Evolutionary conservation across 2,329 filamentous ascomycete genomes (phyloP), one percentile per base, ranked within the genome.

Genomic region (Huntiella abstrusa): DNA sequence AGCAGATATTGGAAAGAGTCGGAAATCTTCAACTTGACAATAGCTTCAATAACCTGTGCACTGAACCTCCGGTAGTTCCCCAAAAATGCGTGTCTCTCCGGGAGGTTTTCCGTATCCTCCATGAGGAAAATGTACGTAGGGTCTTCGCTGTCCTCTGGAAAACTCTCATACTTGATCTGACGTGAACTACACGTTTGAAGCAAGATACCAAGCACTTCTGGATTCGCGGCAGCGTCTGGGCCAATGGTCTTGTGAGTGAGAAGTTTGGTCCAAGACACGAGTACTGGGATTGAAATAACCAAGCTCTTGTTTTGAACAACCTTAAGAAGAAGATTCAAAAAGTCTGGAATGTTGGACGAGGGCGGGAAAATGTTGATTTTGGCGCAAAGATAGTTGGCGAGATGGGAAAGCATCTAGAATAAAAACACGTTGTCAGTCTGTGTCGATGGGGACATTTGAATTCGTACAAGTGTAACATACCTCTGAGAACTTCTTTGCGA

Each of bases 31-130:
- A 83, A 73, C 53, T 83, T 73, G 16, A 92, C 85, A 52, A 96
- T 84, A 12, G 73, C 73, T 61, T 96, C 88, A 47, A 98, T 85
- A 19, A 95, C 74, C 50, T 83, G 80, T 3, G 79, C 77, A 59
- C 86, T 91, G 56, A 94, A 96, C 49, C 91, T 75, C 35, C 91
- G 73, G 60, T 98, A 98, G 57, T 98, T 96, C 3, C 88, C 86
- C 8, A 96, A 70, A 59, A 98, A 98, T 1, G 86, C 85, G 62
- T 98, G 91, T 17, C 86, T 75, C 59, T 98, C 91, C 0, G 91
- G 91, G 15, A 88, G 68, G 0, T 88, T 96, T 56, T 98, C 91
- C 47, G 94, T 92, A 57, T 98, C 91, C 56, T 96, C 87, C 55
- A 86, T 70, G 1, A 98, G 69, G 53, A 94, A 91, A 8, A 84